phyloP scores from a whole-genome alignment of 1,284 basidiomycete species.

The Trichosporon coremiiforme region DNA sequence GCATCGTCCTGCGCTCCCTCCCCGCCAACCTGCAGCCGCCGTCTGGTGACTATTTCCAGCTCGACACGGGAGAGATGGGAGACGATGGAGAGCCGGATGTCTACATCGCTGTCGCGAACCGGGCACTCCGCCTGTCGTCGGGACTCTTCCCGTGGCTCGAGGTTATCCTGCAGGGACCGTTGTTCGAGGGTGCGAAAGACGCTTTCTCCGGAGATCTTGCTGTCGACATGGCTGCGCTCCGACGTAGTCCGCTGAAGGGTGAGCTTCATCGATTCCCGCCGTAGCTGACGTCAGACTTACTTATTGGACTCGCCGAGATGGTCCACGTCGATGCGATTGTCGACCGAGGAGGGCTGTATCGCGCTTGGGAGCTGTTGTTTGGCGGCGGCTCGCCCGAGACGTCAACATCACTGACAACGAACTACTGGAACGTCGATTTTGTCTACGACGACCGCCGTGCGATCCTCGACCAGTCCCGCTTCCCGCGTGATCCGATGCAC shows the following conservation, averaged over 20 bases:
- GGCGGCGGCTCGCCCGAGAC: constrained; percentile 40
- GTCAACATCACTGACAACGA: constrained; percentile 40
- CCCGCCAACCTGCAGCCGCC: constrained; percentile 37
- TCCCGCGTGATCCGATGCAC: constrained; percentile 38
- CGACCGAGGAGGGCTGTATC: constrained; percentile 41
- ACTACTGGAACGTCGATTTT: constrained; percentile 51
- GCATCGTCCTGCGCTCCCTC: constrained; percentile 45
- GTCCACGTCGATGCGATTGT: constrained; percentile 41
- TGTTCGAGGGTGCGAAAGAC: constrained; percentile 36
- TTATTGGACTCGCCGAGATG: constrained; percentile 47
- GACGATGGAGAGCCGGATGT: constrained; percentile 30
- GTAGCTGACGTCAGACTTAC: constrained; percentile 37
- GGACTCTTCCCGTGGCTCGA: constrained; percentile 50
- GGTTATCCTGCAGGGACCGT: constrained; percentile 41
- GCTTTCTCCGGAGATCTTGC: constrained; percentile 28
- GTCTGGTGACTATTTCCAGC: constrained; percentile 28
- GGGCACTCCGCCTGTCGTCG: constrained; percentile 39
- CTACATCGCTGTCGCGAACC: constrained; percentile 39
- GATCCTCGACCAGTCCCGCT: constrained; percentile 43
- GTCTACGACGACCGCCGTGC: constrained; percentile 41
- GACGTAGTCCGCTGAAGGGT: constrained; percentile 49
- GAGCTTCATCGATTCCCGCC: background rate
- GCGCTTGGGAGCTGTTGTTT: constrained; percentile 46
- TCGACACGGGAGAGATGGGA: constrained; percentile 31
- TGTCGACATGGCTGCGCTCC: constrained; percentile 33